Conservation (phyloP, 148 eudicot genomes). For the Mesembryanthemum crystallinum region DNA sequence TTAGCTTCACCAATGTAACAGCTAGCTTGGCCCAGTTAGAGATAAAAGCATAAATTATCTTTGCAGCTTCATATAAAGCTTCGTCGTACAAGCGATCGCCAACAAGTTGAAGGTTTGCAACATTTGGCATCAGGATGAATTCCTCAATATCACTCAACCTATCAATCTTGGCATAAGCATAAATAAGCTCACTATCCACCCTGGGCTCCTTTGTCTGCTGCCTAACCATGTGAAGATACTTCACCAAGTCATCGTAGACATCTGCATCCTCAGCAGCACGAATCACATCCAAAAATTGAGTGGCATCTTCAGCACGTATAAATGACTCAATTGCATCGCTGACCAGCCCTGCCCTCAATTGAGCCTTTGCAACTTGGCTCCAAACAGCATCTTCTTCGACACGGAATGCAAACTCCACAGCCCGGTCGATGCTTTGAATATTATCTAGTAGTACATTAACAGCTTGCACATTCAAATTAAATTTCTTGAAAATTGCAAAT, state of each 20-base stretch:
- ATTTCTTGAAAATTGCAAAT: slow-evolving; percentile 95
- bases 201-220: slow-evolving; percentile 91
- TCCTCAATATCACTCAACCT: slow-evolving; percentile 94
- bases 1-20: slow-evolving; percentile 72
- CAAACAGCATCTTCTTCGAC: slow-evolving; percentile 99
- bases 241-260: slow-evolving; percentile 89
- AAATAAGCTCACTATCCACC: slow-evolving; percentile 96
- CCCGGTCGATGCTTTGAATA: slow-evolving; percentile 76
- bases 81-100: slow-evolving; percentile 95
- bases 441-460: slow-evolving; percentile 86
- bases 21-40: slow-evolving; percentile 99
- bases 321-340: slow-evolving; percentile 98
- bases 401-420: slow-evolving; percentile 97
- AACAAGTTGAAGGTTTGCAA: slow-evolving; percentile 92
- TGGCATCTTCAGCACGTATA: slow-evolving; percentile 92
- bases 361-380: slow-evolving; percentile 98
- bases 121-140: slow-evolving; percentile 98
- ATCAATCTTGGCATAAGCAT: slow-evolving; percentile 98
- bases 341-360: slow-evolving; percentile 78
- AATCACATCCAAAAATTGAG: slow-evolving; percentile 88
- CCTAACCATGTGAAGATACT: slow-evolving; percentile 93
- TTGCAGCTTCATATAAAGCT: slow-evolving; percentile 90
- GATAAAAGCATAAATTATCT: slow-evolving; percentile 86
- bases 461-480: slow-evolving; percentile 92
- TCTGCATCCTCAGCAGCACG: slow-evolving; percentile 79